phyloP scores from a whole-genome alignment of 495 filamentous ascomycete genomes.

The Elasticomyces elasticus region DNA sequence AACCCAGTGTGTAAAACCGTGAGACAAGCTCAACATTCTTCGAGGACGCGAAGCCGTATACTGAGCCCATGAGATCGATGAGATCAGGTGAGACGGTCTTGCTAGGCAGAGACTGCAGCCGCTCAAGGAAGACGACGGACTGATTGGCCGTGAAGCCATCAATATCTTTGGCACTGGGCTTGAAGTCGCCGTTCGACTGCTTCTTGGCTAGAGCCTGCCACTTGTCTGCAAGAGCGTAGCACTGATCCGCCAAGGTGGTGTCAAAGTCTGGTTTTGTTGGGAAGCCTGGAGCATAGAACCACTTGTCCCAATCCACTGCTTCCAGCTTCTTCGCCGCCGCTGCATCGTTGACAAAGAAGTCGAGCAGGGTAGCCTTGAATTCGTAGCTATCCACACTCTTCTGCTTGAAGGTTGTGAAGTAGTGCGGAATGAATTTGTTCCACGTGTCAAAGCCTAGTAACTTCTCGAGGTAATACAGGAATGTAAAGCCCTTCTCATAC shows the following conservation, averaged over 20 bases:
- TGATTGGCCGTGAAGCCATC: constrained; percentile 70
- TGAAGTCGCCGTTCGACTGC: constrained; percentile 41
- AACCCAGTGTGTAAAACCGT: constrained; percentile 65
- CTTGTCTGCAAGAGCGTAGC: constrained; percentile 68
- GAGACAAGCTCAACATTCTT: constrained; percentile 77
- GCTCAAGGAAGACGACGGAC: constrained; percentile 78
- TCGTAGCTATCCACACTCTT: constrained; percentile 86
- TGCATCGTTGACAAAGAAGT: constrained; percentile 66
- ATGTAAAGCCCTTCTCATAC: constrained; percentile 68
- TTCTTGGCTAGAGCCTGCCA: constrained; percentile 49
- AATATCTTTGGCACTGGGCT: constrained; percentile 58
- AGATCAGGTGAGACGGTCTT: constrained; percentile 47
- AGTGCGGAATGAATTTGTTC: constrained; percentile 90
- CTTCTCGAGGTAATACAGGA: constrained; percentile 75
- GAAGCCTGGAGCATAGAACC: constrained; percentile 75
- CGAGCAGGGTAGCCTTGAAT: constrained; percentile 75
- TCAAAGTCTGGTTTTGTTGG: constrained; percentile 87
- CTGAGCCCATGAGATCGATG: constrained; percentile 56
- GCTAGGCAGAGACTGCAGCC: constrained; percentile 52
- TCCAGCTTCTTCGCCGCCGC: constrained; percentile 56
- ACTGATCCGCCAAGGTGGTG: constrained; percentile 74
- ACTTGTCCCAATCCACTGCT: constrained; percentile 74
- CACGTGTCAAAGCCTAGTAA: constrained; percentile 77
- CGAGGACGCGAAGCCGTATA: constrained; percentile 57
- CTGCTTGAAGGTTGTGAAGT: constrained; percentile 70